These are phyloP conservation scores for Neotropicomus parvogracilis DNA, from an alignment of 1,284 basidiomycete species.

Conservation along the genomic window DNA sequence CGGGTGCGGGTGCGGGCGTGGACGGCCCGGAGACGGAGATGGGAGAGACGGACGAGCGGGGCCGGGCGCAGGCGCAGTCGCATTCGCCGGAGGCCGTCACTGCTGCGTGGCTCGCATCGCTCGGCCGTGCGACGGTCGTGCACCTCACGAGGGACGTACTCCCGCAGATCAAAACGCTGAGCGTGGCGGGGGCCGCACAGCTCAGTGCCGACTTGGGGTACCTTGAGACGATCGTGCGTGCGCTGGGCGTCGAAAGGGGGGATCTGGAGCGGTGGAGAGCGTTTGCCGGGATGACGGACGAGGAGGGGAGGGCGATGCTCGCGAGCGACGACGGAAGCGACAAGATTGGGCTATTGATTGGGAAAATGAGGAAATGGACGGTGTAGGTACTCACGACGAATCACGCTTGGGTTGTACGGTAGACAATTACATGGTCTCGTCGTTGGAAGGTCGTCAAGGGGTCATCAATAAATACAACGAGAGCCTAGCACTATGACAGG, in stretches of 20 bases:
- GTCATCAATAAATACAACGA: slow-evolving; percentile 18
- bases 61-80: slow-evolving; percentile 38
- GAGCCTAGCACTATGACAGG: slow-evolving; percentile 9
- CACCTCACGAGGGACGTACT: slow-evolving; percentile 69
- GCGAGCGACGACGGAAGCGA: slow-evolving; percentile 36
- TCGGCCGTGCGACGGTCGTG: slow-evolving; percentile 76
- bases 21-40: neutral
- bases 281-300: slow-evolving; percentile 57
- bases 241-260: slow-evolving; percentile 81
- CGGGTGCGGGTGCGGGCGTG: no score
- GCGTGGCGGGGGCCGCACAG: slow-evolving; percentile 71
- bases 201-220: slow-evolving; percentile 87
- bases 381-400: no score
- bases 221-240: slow-evolving; percentile 85
- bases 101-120: slow-evolving; percentile 84
- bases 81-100: slow-evolving; percentile 72
- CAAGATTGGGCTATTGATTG: slow-evolving; percentile 40
- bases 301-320: slow-evolving; percentile 44
- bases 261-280: slow-evolving; percentile 74
- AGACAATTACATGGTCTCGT: neutral
- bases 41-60: slow-evolving; percentile 20
- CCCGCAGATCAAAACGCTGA: slow-evolving; percentile 58
- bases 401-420: neutral
- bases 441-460: neutral
- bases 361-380: slow-evolving; percentile 53